phyloP scores from a whole-genome alignment of 2,329 filamentous ascomycete genomes.

The Talaromyces sp. region DNA sequence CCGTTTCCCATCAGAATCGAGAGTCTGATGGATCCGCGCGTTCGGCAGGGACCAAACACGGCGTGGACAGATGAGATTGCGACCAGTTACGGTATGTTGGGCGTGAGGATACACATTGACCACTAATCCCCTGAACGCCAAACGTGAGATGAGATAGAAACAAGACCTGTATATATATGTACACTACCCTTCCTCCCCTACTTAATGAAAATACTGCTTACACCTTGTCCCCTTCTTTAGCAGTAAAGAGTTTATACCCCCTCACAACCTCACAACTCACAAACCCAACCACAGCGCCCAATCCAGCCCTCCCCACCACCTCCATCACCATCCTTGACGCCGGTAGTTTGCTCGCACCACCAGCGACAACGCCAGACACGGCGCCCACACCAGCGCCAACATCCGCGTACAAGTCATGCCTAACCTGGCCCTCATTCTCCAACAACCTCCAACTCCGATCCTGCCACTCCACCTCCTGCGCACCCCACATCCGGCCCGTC shows the following conservation, averaged over 20 bases:
- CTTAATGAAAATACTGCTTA: neutral
- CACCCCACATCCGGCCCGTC: slow-evolving; percentile 54
- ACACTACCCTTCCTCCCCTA: neutral
- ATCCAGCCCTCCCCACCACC: neutral
- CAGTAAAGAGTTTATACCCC: neutral
- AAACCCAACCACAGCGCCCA: slow-evolving; percentile 3
- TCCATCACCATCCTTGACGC: neutral
- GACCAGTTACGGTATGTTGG: slow-evolving; percentile 23
- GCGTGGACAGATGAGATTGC: slow-evolving; percentile 22
- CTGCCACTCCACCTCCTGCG: slow-evolving; percentile 62
- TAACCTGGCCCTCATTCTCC: slow-evolving; percentile 57
- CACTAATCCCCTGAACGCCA: neutral
- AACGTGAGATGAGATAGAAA: neutral
- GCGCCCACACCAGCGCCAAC: neutral
- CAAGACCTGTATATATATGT: neutral
- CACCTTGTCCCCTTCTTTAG: neutral
- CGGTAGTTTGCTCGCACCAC: neutral
- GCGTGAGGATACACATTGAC: slow-evolving; percentile 11
- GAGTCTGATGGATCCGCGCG: slow-evolving; percentile 11
- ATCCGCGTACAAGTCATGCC: slow-evolving; percentile 9
- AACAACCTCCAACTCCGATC: slow-evolving; percentile 63
- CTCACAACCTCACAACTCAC: slow-evolving; percentile 2
- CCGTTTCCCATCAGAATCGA: slow-evolving; percentile 10
- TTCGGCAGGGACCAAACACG: slow-evolving; percentile 1
- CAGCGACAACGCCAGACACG: neutral